phyloP scores from a whole-genome alignment of 1,139 yeast species.

The Sugiyamaella novakii region DNA sequence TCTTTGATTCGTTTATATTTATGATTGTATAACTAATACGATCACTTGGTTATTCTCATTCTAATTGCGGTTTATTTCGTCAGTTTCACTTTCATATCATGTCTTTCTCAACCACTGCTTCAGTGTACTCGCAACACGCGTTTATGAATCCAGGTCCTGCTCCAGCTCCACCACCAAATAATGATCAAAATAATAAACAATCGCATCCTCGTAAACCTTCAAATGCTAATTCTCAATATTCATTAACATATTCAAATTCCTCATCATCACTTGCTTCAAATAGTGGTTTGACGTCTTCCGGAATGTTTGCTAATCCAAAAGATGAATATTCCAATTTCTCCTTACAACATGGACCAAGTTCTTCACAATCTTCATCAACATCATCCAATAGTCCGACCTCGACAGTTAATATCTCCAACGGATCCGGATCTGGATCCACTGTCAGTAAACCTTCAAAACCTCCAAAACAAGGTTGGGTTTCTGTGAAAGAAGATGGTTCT shows the following conservation, averaged over 20 bases:
- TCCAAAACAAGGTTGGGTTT: slow-evolving; percentile 74
- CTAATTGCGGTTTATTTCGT: neutral
- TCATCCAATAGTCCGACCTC: slow-evolving; percentile 10
- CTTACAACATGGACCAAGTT: slow-evolving; percentile 14
- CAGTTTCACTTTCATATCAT: slow-evolving; percentile 20
- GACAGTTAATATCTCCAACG: slow-evolving; percentile 12
- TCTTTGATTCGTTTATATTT: neutral
- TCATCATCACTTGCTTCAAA: slow-evolving; percentile 27
- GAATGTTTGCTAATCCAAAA: slow-evolving; percentile 7
- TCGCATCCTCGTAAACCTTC: slow-evolving; percentile 20
- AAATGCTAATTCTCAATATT: slow-evolving; percentile 18
- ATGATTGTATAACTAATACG: too few relatives aligned
- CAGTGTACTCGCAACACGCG: slow-evolving; percentile 41
- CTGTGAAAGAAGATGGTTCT: slow-evolving; percentile 84
- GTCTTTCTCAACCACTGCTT: slow-evolving; percentile 37
- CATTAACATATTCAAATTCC: slow-evolving; percentile 23
- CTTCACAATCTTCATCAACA: slow-evolving; percentile 21
- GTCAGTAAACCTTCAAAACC: slow-evolving; percentile 18
- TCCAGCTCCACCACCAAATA: slow-evolving; percentile 42
- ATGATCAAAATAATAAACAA: neutral
- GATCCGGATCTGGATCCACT: slow-evolving; percentile 5
- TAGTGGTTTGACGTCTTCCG: slow-evolving; percentile 7
- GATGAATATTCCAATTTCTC: slow-evolving; percentile 8
- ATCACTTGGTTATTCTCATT: neutral
- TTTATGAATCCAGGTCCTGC: slow-evolving; percentile 47